Evolutionary conservation across 2,329 filamentous ascomycete genomes (phyloP), one percentile per base, ranked within the genome.

Genomic region (Neurospora crassa): DNA sequence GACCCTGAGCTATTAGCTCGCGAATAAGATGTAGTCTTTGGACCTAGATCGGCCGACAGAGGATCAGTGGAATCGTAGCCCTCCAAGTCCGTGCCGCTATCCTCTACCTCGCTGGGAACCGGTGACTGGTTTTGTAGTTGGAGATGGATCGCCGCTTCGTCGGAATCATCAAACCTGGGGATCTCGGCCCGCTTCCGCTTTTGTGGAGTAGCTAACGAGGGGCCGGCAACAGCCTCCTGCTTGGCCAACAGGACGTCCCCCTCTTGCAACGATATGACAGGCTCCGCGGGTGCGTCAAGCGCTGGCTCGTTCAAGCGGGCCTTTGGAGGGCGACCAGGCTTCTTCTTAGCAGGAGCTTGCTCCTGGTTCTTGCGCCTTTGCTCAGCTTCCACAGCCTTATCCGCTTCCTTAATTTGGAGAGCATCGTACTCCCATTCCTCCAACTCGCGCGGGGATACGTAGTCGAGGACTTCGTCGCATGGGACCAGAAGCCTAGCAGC

Each of bases 401-500:
- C 80, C 67, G 80, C 76, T n/a, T 85, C 83, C 24, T 82, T 78
- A 71, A 82, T 80, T 29, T 84, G 79, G 68, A 83, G 82, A 16
- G 81, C 78, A 2, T 80, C 77, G 70, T 82, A 84, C 73, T 89
- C 88, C 81, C 84, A 91, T 0, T 87, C 82, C 76, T 91, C 89
- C 3, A 89, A 75, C 11, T 82, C 83, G 12, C 81, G 80, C 1
- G 85, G 84, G 0, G 88, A 89, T 8, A 90, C 87, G 73, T 89
- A 90, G 41, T 90, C 84, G 14, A 86, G 80, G 6, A 89, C 82
- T 72, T 79, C 82, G 70, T 80, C 83, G 80, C 75, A 84, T 76
- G 74, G 83, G 1, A 89, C 80, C 3, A 83, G 75, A 67, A 85
- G 78, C 20, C 83, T 81, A 47, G 84, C 86, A 0, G 82, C 82